Conservation (phyloP, 2,329 filamentous ascomycete genomes). For the Iodosphaeria phyllophila region DNA sequence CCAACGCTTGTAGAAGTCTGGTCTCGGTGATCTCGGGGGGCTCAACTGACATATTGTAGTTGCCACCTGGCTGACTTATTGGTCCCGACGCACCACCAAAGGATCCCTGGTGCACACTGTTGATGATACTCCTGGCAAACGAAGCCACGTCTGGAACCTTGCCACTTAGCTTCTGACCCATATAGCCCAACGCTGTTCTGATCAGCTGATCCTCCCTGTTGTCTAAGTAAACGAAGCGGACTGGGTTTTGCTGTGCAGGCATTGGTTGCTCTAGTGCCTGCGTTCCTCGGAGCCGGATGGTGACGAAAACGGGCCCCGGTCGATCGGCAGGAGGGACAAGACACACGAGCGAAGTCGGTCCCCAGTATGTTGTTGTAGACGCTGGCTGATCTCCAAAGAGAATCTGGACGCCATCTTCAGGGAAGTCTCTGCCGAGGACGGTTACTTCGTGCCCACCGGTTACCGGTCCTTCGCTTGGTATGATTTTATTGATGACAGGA, state of each 20-base stretch:
- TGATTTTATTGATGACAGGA: constrained; percentile 62
- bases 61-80: constrained; percentile 25
- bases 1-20: constrained; percentile 54
- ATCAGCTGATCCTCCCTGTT: constrained; percentile 52
- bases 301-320: constrained; percentile 51
- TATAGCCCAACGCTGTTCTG: constrained; percentile 44
- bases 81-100: constrained; percentile 18
- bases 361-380: constrained; percentile 64
- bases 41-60: constrained; percentile 17
- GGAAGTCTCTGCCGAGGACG: constrained; percentile 64
- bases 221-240: constrained; percentile 55
- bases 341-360: constrained; percentile 62
- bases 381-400: constrained; percentile 55
- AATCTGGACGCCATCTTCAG: constrained; percentile 55
- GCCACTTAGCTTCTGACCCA: constrained; percentile 46
- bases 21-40: constrained; percentile 31
- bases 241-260: constrained; percentile 18
- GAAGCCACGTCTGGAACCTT: constrained; percentile 41
- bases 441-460: constrained; percentile 77
- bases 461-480: constrained; percentile 65
- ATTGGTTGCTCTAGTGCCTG: constrained; percentile 16
- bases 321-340: constrained; percentile 52
- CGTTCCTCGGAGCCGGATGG: constrained; percentile 41
- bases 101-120: constrained; percentile 27
- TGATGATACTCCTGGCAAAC: constrained; percentile 41